Base-by-base conservation (phyloP, 257 asterid genomes). In the Solanum peruvianum region DNA sequence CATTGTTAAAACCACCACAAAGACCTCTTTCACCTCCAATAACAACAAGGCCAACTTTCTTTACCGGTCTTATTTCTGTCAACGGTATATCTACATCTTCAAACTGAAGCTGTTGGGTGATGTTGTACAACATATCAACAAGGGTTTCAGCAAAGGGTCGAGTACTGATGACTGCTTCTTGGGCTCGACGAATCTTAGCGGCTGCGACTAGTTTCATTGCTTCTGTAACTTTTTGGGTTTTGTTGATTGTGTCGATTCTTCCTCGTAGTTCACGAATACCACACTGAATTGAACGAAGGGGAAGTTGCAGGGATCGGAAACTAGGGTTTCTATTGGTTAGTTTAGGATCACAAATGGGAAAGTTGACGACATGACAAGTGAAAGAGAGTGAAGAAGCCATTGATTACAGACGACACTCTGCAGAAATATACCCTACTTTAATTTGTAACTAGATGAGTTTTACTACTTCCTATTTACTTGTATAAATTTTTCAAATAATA, bases 201-300 rank as follows among this genome's bases (percentile, higher is more conserved):
- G 96, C 98, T 37, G 98, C 93, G 6, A 95, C 97, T 39, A 95
- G 87, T 41, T 93, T 93, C 98, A 92, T 95, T 9, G 95, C 96
- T 89, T 95, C 98, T 29, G 97, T 91, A 75, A 94, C 85, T 85
- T 95, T 95, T 21, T 94, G 95, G 31, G 94, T 92, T 87, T 88
- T 94, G 21, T 93, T 95, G 44, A 95, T 93, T 9, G 96, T 39
- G 31, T 91, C 92, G 58, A 95, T 93, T 90, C 98, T 75, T 35
- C 91, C 91, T n/a, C 94, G 94, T 12, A 95, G 85, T 67, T 93
- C 87, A 18, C 98, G 98, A n/a, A 94, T 86, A 29, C 85, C 4
- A n/a, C 82, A 91, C 75, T 62, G 90, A 84, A 94, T 86, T 49
- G 85, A 67, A 76, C 91, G 85, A 73, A 84, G 84, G 11, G 31